Evolutionary conservation across 83 land plant species (phyloP).

Genomic region (Isoetes engelmannii): DNA sequence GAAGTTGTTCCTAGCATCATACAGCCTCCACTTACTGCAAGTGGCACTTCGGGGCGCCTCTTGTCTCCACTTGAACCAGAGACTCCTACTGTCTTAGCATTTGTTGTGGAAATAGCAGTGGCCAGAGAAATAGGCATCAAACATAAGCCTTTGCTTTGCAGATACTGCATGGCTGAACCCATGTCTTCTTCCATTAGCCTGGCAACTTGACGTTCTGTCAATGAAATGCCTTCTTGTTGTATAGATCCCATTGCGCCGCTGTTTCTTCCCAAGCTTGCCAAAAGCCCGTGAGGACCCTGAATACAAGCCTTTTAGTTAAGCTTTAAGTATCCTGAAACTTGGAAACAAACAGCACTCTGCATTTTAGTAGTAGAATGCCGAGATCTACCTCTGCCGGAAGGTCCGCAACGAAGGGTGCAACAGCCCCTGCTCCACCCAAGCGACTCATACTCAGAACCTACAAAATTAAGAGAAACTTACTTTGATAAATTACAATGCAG

Average conservation of each 20-base stretch:
- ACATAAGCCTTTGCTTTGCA: constrained; percentile 83
- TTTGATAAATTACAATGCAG: background rate
- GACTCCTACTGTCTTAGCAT: too few species aligned
- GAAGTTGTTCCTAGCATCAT: too few species aligned
- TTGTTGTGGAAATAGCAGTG: constrained; percentile 70
- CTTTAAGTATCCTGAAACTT: background rate
- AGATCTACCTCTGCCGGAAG: constrained; percentile 56
- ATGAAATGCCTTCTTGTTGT: constrained; percentile 39
- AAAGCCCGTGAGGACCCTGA: background rate
- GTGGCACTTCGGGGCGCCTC: too few species aligned
- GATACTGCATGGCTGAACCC: constrained; percentile 93
- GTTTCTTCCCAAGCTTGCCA: constrained; percentile 11
- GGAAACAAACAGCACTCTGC: background rate
- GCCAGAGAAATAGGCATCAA: constrained; percentile 94
- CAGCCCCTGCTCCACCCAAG: constrained; percentile 84
- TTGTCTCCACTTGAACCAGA: too few species aligned
- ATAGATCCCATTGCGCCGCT: constrained; percentile 20
- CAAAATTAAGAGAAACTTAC: background rate
- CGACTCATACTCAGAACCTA: constrained; percentile 97
- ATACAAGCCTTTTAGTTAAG: background rate
- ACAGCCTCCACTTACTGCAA: too few species aligned
- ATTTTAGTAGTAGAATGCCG: background rate
- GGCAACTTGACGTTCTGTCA: constrained; percentile 74
- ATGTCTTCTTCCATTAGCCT: constrained; percentile 92
- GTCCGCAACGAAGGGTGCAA: constrained; percentile 75